Evolutionary conservation across 768 basidiomycete genomes (phyloP).

Genomic region (Lactifluus piperatus): DNA sequence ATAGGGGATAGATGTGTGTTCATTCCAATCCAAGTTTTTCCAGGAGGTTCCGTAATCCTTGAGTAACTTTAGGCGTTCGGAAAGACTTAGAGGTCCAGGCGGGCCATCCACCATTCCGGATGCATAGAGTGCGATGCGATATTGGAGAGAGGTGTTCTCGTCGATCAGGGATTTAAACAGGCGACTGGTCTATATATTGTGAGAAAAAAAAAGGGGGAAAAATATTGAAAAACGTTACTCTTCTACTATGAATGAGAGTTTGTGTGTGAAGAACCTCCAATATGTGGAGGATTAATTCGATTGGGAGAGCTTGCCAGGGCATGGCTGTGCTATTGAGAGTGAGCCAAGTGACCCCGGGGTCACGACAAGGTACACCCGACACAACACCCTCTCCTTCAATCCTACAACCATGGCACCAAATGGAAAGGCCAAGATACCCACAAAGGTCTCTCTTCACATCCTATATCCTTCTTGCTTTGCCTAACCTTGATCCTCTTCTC

Average conservation of each 20-base stretch:
- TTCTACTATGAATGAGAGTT: slow-evolving; percentile 2
- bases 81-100: not conserved
- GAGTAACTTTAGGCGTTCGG: slow-evolving; percentile 8
- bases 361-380: not conserved
- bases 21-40: slow-evolving; percentile 11
- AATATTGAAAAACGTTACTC: not conserved
- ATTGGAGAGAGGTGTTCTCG: slow-evolving; percentile 5
- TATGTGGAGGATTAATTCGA: slow-evolving; percentile 7
- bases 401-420: slow-evolving; percentile 24
- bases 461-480: not conserved
- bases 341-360: slow-evolving; percentile 12
- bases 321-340: not conserved
- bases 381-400: not conserved
- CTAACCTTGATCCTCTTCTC: not conserved
- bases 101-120: slow-evolving; percentile 15
- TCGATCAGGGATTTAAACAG: slow-evolving; percentile 11
- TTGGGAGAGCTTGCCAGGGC: not conserved
- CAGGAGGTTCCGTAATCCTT: slow-evolving; percentile 7
- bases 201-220: not conserved
- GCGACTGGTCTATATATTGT: slow-evolving; percentile 4
- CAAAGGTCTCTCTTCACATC: slow-evolving; percentile 26
- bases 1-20: not conserved
- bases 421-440: slow-evolving; percentile 23
- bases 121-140: slow-evolving; percentile 7
- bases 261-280: not conserved